These are phyloP conservation scores for Rhodomyrtus psidioides DNA, from an alignment of 441 rosid genomes.

Conservation along the genomic window DNA sequence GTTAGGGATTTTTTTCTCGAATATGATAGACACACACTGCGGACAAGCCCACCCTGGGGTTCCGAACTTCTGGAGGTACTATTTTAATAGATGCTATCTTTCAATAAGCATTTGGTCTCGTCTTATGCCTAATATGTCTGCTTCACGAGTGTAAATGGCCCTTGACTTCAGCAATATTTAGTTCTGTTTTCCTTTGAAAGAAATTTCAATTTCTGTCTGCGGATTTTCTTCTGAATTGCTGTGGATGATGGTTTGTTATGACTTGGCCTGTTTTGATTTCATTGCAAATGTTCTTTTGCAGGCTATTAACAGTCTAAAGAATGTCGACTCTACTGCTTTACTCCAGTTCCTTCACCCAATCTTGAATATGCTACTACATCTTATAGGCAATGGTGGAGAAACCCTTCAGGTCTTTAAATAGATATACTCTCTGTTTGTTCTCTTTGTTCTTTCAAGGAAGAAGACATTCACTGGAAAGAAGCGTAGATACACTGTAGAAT, in stretches of 20 bases:
- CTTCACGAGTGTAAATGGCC: neutral
- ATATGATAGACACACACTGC: slow-evolving; percentile 97
- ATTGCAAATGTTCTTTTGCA: slow-evolving; percentile 19
- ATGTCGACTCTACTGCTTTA: slow-evolving; percentile 95
- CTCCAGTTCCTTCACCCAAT: slow-evolving; percentile 99
- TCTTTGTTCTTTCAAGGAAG: neutral
- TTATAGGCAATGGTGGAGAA: slow-evolving; percentile 99
- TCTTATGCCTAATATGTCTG: neutral
- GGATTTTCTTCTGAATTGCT: neutral
- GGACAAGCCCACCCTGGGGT: slow-evolving; percentile 99
- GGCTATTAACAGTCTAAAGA: slow-evolving; percentile 99
- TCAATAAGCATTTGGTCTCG: neutral
- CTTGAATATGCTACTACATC: slow-evolving; percentile 98
- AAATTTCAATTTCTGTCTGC: neutral
- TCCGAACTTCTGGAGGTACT: slow-evolving; percentile 98
- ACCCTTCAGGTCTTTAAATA: slow-evolving; percentile 77
- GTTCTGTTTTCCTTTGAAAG: neutral
- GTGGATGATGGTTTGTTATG: neutral
- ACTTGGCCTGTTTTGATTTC: neutral
- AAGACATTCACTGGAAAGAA: neutral
- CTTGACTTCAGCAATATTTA: neutral
- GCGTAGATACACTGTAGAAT: neutral
- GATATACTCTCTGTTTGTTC: neutral
- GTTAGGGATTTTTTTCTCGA: slow-evolving; percentile 97
- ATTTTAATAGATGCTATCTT: slow-evolving; percentile 5